phyloP scores from a whole-genome alignment of 2,329 filamentous ascomycete genomes.

The Aspergillus jensenii region DNA sequence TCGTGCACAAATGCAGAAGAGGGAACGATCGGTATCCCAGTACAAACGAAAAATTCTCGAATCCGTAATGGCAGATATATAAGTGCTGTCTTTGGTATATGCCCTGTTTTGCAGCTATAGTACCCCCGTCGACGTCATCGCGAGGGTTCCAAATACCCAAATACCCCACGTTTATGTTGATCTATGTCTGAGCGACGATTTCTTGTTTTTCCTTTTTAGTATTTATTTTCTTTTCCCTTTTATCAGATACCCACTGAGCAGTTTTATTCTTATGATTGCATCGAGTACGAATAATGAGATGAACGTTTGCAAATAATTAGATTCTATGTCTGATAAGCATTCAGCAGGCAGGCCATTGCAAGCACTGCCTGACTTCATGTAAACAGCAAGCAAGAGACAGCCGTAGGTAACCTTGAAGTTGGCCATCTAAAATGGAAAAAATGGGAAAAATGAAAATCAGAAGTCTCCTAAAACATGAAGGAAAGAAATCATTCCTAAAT shows the following conservation, averaged over 20 bases:
- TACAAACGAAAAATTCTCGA: constrained; percentile 45
- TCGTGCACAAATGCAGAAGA: constrained; percentile 39
- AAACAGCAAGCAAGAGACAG: too few species aligned
- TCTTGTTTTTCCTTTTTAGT: constrained; percentile 4
- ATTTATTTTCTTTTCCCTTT: neutral
- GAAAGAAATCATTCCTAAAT: too few species aligned
- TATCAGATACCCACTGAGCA: constrained; percentile 23
- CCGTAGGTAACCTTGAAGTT: too few species aligned
- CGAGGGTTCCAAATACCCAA: neutral
- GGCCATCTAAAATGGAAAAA: too few species aligned
- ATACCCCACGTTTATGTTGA: neutral
- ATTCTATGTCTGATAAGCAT: neutral
- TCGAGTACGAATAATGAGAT: constrained; percentile 3
- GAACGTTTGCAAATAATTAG: neutral
- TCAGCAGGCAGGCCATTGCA: too few species aligned
- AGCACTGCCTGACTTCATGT: too few species aligned
- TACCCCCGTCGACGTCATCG: neutral
- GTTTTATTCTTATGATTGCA: constrained; percentile 1
- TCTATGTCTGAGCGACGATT: neutral
- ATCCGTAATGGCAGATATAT: constrained; percentile 45
- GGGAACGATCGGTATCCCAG: constrained; percentile 36
- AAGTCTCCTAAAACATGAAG: too few species aligned
- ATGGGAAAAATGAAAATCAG: too few species aligned
- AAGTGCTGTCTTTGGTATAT: constrained; percentile 2
- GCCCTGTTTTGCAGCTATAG: constrained; percentile 3